phyloP scores from a whole-genome alignment of 1,284 basidiomycete species.

The Butyriboletus appendiculatus region DNA sequence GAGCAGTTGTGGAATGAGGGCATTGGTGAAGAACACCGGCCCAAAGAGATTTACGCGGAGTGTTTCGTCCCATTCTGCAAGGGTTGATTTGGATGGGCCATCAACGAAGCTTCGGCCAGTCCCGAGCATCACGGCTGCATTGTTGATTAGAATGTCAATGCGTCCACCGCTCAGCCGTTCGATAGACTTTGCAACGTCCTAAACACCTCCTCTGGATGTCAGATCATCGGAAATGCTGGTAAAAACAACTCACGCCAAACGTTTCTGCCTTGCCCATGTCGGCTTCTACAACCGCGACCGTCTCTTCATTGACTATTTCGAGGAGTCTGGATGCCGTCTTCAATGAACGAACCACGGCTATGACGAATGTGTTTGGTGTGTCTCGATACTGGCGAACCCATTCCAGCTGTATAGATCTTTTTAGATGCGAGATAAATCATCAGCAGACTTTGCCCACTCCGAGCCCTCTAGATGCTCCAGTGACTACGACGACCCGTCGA shows the following conservation, averaged over 20 bases:
- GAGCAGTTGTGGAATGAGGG: slow-evolving; percentile 4
- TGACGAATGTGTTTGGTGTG: not conserved
- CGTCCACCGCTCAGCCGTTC: slow-evolving; percentile 1
- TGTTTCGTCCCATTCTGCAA: slow-evolving; percentile 8
- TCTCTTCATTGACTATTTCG: not conserved
- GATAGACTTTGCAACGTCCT: slow-evolving; percentile 1
- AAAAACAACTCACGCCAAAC: not conserved
- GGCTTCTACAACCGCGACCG: slow-evolving; percentile 2
- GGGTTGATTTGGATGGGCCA: slow-evolving; percentile 4
- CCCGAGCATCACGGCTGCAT: slow-evolving; percentile 2
- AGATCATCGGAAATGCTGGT: not conserved
- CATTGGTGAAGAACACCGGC: slow-evolving; percentile 7
- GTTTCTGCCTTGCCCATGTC: slow-evolving; percentile 3
- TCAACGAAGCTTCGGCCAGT: slow-evolving; percentile 1
- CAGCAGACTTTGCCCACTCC: not conserved
- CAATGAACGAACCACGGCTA: slow-evolving; percentile 4
- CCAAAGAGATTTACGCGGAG: slow-evolving; percentile 5
- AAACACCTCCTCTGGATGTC: not conserved
- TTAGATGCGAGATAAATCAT: not conserved
- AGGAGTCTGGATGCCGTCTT: slow-evolving; percentile 2
- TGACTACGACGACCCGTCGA: slow-evolving; percentile 4
- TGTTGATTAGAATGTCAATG: slow-evolving; percentile 4
- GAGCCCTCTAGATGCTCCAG: not conserved
- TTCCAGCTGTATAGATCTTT: not conserved
- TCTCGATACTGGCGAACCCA: slow-evolving; percentile 6